Conservation (phyloP, 2,329 filamentous ascomycete genomes). For the Clonostachys sp. region DNA sequence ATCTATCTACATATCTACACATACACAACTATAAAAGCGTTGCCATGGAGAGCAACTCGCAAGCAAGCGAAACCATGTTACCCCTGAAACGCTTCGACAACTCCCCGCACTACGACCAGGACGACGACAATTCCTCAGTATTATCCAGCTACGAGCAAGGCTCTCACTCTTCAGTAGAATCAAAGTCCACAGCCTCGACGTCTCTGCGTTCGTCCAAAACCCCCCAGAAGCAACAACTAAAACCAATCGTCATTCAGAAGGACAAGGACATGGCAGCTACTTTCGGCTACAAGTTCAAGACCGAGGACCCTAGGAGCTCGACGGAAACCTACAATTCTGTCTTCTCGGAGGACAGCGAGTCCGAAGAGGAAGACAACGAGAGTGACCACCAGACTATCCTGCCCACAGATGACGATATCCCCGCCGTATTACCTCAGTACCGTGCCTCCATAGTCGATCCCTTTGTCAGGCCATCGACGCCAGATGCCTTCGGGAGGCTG, state of each 20-base stretch:
- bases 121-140: background rate
- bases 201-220: background rate
- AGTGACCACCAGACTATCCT: conserved; percentile 15
- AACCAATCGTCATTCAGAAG: background rate
- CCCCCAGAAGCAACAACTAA: background rate
- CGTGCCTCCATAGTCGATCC: conserved; percentile 53
- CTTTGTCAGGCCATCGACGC: conserved; percentile 70
- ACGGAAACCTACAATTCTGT: conserved; percentile 79
- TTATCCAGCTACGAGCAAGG: background rate
- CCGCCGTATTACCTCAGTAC: conserved; percentile 50
- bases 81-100: background rate
- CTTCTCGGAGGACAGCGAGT: conserved; percentile 26
- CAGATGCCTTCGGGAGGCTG: conserved; percentile 75
- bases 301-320: conserved; percentile 31
- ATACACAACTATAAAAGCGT: too few species aligned
- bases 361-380: conserved; percentile 15
- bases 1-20: too few species aligned
- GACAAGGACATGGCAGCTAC: conserved; percentile 1
- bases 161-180: conserved; percentile 3
- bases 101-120: background rate
- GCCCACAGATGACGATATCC: conserved; percentile 30
- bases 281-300: conserved; percentile 3
- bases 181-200: background rate
- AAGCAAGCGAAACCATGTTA: background rate
- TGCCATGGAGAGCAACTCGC: too few species aligned